Conservation (phyloP, 768 basidiomycete species). For the Coprinopsis sp. region DNA sequence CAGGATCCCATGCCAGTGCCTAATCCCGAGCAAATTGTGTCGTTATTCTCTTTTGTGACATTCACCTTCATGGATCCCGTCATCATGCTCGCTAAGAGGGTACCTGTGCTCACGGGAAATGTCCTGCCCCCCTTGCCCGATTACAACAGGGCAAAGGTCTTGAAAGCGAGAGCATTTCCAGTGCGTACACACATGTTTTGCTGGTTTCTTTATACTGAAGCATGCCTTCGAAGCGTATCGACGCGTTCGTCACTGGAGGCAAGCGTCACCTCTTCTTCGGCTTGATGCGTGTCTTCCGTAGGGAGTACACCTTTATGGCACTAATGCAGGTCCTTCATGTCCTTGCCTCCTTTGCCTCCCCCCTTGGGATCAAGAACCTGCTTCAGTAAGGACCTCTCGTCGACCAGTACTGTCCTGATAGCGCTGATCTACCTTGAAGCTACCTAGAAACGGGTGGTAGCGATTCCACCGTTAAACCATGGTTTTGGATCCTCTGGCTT, state of each 20-base stretch:
- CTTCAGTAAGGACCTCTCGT: conserved; percentile 24
- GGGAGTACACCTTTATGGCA: conserved; percentile 28
- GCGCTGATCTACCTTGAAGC: conserved; percentile 21
- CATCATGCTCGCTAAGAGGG: conserved; percentile 41
- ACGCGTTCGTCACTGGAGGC: conserved; percentile 33
- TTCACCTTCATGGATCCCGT: conserved; percentile 56
- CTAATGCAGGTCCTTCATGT: conserved; percentile 26
- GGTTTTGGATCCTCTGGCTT: conserved; percentile 59
- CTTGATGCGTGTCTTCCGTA: conserved; percentile 33
- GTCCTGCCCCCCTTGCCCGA: conserved; percentile 63
- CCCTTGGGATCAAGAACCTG: conserved; percentile 35
- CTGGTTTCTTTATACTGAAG: background rate
- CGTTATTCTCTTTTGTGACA: conserved; percentile 36
- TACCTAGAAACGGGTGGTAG: conserved; percentile 52
- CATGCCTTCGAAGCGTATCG: conserved; percentile 23
- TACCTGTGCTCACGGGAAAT: conserved; percentile 46
- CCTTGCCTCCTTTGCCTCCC: conserved; percentile 28
- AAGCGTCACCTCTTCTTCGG: conserved; percentile 41
- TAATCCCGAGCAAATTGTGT: conserved; percentile 51
- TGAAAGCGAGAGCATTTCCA: conserved; percentile 25
- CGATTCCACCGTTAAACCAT: conserved; percentile 48
- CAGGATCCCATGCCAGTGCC: conserved; percentile 32
- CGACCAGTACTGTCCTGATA: background rate
- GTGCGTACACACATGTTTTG: conserved; percentile 16
- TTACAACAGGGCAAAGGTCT: conserved; percentile 39